Evolutionary conservation across 208 protist species (phyloP).

Genomic region (Sergeia podlipaevii): DNA sequence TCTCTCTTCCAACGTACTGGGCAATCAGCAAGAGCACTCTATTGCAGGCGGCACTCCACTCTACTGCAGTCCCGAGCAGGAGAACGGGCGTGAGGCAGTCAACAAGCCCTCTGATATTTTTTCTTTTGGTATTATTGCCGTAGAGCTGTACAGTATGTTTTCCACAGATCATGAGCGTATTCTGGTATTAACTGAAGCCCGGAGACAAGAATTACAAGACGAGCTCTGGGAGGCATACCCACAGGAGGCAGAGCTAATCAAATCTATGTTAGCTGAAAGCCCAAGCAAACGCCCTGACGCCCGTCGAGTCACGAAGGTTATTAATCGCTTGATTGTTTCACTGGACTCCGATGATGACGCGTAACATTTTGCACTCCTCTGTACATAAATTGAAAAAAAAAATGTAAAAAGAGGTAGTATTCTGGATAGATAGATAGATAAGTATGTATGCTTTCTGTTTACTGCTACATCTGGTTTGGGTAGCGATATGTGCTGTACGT

Average conservation of each 20-base stretch:
- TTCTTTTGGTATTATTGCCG: slow-evolving; percentile 70
- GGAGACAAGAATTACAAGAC: slow-evolving; percentile 27
- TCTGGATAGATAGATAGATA: too few relatives aligned
- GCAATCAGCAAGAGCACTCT: slow-evolving; percentile 41
- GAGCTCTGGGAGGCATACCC: slow-evolving; percentile 28
- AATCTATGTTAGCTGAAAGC: slow-evolving; percentile 30
- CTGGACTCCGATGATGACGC: background rate
- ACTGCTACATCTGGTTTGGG: too few relatives aligned
- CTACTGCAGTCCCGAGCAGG: slow-evolving; percentile 84
- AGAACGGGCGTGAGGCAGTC: slow-evolving; percentile 27
- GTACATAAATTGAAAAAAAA: too few relatives aligned
- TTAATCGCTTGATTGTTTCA: slow-evolving; percentile 8
- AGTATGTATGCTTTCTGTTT: too few relatives aligned
- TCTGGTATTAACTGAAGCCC: slow-evolving; percentile 49
- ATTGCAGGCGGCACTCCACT: slow-evolving; percentile 56
- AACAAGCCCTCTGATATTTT: slow-evolving; percentile 69
- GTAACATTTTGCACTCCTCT: too few relatives aligned
- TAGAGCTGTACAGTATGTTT: slow-evolving; percentile 79
- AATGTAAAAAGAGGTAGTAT: too few relatives aligned
- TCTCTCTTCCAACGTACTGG: slow-evolving; percentile 21
- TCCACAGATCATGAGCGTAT: slow-evolving; percentile 70
- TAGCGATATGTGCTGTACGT: too few relatives aligned
- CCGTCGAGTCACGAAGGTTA: slow-evolving; percentile 28
- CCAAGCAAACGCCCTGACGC: slow-evolving; percentile 10
- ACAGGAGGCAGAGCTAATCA: slow-evolving; percentile 49